A percentile compares a stretch with the other conserved stretches of the same genome.
phyloP scores from a whole-genome alignment of 768 basidiomycete species.

The Mrakia gelida region DNA sequence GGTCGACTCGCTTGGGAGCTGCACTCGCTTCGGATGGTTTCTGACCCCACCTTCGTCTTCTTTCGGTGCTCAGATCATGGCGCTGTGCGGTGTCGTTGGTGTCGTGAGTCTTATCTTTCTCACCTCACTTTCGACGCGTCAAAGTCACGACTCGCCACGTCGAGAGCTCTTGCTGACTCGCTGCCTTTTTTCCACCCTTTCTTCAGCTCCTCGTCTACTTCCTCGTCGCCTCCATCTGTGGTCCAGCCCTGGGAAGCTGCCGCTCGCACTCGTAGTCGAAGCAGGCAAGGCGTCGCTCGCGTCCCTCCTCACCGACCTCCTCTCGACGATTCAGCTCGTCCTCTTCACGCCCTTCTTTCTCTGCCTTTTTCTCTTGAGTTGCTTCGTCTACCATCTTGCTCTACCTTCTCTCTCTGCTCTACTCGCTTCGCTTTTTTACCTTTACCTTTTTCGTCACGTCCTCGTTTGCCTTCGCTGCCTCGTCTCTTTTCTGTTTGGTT shows the following conservation, averaged over 20 bases:
- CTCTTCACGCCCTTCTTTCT: background rate
- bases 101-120: slow-evolving; percentile 35
- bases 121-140: slow-evolving; percentile 37
- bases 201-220: slow-evolving; percentile 72
- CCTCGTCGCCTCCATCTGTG: slow-evolving; percentile 83
- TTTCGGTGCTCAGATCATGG: slow-evolving; percentile 38
- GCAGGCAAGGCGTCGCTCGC: background rate
- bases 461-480: background rate
- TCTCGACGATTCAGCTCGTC: background rate
- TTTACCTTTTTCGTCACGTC: background rate
- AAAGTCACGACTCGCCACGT: no score
- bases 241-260: slow-evolving; percentile 70
- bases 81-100: slow-evolving; percentile 61
- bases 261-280: slow-evolving; percentile 19
- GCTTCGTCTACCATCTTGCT: background rate
- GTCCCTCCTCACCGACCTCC: slow-evolving; percentile 20
- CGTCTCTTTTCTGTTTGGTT: background rate
- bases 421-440: background rate
- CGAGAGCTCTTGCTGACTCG: slow-evolving; percentile 40
- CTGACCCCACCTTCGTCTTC: background rate
- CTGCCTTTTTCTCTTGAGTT: background rate
- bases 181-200: slow-evolving; percentile 23
- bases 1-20: background rate
- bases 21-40: background rate
- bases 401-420: background rate